phyloP scores from a whole-genome alignment of 441 rosid species.

The Kokia cookei region DNA sequence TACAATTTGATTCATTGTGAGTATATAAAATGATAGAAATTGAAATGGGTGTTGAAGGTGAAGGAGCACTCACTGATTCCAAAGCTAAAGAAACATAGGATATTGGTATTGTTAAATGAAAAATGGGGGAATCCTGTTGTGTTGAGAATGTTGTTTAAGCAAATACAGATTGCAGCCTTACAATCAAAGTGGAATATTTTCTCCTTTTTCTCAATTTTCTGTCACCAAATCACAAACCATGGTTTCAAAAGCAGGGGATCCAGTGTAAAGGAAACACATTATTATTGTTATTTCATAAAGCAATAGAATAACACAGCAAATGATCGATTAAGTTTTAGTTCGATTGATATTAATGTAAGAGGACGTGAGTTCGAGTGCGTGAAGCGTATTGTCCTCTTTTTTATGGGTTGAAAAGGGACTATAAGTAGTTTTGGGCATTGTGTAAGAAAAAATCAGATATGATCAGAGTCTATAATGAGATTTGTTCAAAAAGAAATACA shows the following conservation, averaged over 20 bases:
- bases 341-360: no score
- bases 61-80: conserved; percentile 8
- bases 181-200: background rate
- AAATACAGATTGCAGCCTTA: background rate
- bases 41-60: background rate
- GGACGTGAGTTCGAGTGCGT: no score
- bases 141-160: background rate
- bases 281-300: background rate
- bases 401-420: no score
- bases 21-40: no score
- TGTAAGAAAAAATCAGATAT: no score
- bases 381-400: no score
- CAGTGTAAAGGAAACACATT: background rate
- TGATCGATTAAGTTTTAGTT: background rate
- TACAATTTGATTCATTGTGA: no score
- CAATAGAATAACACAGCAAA: background rate
- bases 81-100: background rate
- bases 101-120: background rate
- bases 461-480: no score
- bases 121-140: background rate
- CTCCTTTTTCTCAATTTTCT: background rate
- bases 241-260: background rate
- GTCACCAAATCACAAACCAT: background rate
- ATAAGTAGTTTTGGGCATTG: rapidly evolving
- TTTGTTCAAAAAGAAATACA: no score